These are phyloP conservation scores for Coniella lustricola DNA, from an alignment of 2,329 filamentous ascomycete genomes.

Conservation along the genomic window DNA sequence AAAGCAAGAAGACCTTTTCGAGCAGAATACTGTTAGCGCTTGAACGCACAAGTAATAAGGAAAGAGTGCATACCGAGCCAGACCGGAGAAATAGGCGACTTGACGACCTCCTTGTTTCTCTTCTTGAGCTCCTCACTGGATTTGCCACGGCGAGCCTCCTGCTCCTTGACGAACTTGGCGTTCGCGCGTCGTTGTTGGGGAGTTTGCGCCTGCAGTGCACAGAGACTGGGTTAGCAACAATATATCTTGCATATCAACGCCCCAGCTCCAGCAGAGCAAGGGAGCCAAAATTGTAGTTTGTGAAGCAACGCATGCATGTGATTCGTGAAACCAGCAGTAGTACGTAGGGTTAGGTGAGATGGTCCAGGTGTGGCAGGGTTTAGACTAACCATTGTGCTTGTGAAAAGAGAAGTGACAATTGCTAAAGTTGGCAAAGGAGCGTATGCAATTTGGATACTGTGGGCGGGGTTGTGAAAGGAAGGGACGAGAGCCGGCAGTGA, in stretches of 20 bases:
- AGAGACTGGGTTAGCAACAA: not conserved
- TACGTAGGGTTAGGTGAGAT: too few relatives aligned
- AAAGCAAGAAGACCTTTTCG: constrained; percentile 48
- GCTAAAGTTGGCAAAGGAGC: not conserved
- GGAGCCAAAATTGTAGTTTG: not conserved
- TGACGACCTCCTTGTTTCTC: constrained; percentile 45
- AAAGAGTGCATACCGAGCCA: constrained; percentile 47
- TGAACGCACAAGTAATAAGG: too few relatives aligned
- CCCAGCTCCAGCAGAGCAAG: not conserved
- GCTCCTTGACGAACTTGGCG: constrained; percentile 66
- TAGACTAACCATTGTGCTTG: constrained; percentile 12
- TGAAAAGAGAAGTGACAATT: not conserved
- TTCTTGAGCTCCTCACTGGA: constrained; percentile 58
- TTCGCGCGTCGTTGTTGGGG: constrained; percentile 77
- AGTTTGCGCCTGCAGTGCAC: constrained; percentile 66
- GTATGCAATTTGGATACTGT: not conserved
- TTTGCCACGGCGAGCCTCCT: constrained; percentile 70
- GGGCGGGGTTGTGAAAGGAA: not conserved
- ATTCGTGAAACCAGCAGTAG: not conserved
- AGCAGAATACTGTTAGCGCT: constrained; percentile 10
- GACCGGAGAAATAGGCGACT: constrained; percentile 57
- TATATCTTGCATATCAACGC: too few relatives aligned
- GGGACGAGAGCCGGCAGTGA: not conserved
- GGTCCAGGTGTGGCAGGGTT: not conserved
- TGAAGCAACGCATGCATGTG: not conserved